Evolutionary conservation across 2,329 filamentous ascomycete genomes (phyloP).

Genomic region (Sporothrix sp.): DNA sequence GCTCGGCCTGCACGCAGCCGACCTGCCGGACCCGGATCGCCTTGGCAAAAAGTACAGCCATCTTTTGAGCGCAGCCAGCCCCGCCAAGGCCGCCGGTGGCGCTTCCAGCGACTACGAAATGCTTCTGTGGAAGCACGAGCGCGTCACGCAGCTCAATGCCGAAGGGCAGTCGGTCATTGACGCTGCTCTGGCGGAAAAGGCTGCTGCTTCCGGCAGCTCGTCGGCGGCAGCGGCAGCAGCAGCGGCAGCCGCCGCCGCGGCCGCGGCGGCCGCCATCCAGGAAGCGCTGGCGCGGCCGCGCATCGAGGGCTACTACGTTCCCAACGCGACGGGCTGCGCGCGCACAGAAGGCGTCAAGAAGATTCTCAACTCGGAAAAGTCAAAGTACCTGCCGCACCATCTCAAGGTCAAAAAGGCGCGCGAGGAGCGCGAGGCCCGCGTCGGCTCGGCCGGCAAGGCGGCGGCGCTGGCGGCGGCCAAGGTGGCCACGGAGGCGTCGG

Average conservation of each 20-base stretch:
- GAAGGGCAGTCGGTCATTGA: constrained; percentile 19
- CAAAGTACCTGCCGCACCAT: constrained; percentile 93
- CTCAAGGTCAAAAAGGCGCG: constrained; percentile 89
- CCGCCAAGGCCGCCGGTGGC: constrained; percentile 17
- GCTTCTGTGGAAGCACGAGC: constrained; percentile 49
- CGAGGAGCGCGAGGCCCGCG: constrained; percentile 78
- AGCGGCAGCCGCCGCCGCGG: constrained; percentile 17
- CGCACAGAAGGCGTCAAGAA: constrained; percentile 90
- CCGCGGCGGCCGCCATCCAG: constrained; percentile 18
- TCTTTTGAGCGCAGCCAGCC: constrained; percentile 3
- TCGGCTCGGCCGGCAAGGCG: constrained; percentile 50
- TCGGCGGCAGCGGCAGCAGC: constrained; percentile 13
- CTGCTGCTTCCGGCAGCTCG: constrained; percentile 2
- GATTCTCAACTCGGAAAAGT: constrained; percentile 95
- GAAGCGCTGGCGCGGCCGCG: constrained; percentile 21
- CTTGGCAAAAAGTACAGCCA: constrained; percentile 38
- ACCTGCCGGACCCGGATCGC: constrained; percentile 39
- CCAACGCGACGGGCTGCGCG: constrained; percentile 75
- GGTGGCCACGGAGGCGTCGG: constrained; percentile 67
- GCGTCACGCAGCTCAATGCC: constrained; percentile 46
- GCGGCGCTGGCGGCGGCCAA: constrained; percentile 62
- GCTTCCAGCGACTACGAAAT: constrained; percentile 27
- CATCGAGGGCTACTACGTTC: constrained; percentile 68
- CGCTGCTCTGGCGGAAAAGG: constrained; percentile 9
- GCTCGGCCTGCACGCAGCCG: constrained; percentile 34